Percentiles rank a stretch among this genome's conserved stretches.
phyloP scores from a whole-genome alignment of 2,329 filamentous ascomycete genomes.

The Exophiala aquamarina region DNA sequence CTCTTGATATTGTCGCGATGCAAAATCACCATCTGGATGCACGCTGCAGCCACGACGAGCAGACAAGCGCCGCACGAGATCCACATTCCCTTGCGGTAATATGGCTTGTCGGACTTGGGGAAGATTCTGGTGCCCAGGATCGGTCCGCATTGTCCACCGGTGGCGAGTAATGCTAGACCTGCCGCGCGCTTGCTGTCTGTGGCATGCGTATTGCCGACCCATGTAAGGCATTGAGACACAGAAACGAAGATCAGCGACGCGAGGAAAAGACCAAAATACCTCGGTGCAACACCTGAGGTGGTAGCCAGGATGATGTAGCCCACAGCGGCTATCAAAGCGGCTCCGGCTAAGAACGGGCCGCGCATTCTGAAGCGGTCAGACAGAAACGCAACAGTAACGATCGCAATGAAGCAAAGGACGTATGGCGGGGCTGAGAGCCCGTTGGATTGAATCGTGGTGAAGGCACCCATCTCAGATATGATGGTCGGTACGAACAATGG shows the following conservation, averaged over 20 bases:
- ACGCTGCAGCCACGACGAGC: conserved; percentile 19
- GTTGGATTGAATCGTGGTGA: conserved; percentile 65
- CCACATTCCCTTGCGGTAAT: conserved; percentile 38
- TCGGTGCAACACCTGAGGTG: conserved; percentile 48
- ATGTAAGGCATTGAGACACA: conserved; percentile 69
- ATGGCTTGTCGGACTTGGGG: conserved; percentile 34
- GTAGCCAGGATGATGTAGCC: conserved; percentile 68
- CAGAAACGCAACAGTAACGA: conserved; percentile 60
- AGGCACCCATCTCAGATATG: conserved; percentile 63
- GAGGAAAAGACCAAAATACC: conserved; percentile 55
- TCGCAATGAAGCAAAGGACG: conserved; percentile 66
- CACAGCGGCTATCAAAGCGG: conserved; percentile 58
- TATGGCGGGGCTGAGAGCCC: conserved; percentile 72
- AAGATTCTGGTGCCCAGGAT: conserved; percentile 62
- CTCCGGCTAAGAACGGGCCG: conserved; percentile 57
- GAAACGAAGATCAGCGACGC: conserved; percentile 66
- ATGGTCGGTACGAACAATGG: conserved; percentile 67
- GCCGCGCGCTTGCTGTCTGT: conserved; percentile 24
- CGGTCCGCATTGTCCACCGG: conserved; percentile 80
- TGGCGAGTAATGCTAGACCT: conserved; percentile 62
- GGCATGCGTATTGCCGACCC: conserved; percentile 52
- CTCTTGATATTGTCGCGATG: conserved; percentile 13
- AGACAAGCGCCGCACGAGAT: conserved; percentile 35
- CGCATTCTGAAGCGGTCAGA: conserved; percentile 66
- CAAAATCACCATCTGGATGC: conserved; percentile 19